Base-by-base conservation (phyloP, 352 stramenopile species). In the Globisporangium acanthophoron region DNA sequence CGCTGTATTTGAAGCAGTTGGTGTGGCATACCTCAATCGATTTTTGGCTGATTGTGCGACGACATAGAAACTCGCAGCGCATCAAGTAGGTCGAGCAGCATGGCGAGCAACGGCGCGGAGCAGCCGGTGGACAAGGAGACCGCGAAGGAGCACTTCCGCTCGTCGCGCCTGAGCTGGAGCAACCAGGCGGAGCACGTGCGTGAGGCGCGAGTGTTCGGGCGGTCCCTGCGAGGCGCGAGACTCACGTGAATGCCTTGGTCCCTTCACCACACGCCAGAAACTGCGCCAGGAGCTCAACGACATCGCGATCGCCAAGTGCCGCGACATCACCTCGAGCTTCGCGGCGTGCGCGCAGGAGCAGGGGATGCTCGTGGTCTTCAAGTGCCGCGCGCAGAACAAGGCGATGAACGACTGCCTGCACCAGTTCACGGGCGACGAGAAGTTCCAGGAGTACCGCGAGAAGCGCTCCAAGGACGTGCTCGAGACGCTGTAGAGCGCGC, bases 251-350 rank as follows among this genome's bases (percentile, higher is more conserved):
- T 27, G 24, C 24, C 24, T 27, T 27, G 24, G 24, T 27, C 24
- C 24, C 24, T 27, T 27, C 24, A 27, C 24, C 24, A 27, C 24
- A 27, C 24, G 1, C 33, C 39, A 92, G 82, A 89, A 88, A 81
- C 60, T 94, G 54, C 82, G 78, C 55, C 80, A 90, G 65, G 78
- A 94, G 58, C 69, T 92, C 51, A 90, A 80, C 58, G 80, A 90
- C 65, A 92, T 92, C 50, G 84, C 84, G 46, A 84, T 92, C 62
- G 60, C 74, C 65, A 94, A 92, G 57, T 94, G 84, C 71, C 75
- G 61, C 56, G 65, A 60, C 47, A 57, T 78, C 16, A 74, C 79
- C 2, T 66, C 74, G 52, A 66, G 82, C 56, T 91, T 94, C 49
- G 81, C 76, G 5, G 63, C 75, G 35, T 94, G 84, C 66, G 78